A percentile compares a stretch with the other conserved stretches of the same genome.
phyloP scores from a whole-genome alignment of 192 early-diverging fungal genomes.

The Podila minutissima region DNA sequence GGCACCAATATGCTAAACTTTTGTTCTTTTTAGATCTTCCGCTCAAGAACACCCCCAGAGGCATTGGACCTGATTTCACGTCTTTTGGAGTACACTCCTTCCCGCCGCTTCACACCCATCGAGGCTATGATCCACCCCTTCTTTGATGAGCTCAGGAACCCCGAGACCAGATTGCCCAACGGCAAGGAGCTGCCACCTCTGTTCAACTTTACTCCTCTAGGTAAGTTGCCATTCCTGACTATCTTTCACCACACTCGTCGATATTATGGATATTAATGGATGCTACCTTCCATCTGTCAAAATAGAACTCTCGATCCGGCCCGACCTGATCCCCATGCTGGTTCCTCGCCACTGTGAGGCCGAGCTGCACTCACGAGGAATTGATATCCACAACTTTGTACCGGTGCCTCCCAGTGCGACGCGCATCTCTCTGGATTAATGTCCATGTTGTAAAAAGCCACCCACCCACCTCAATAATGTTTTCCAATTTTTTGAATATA shows the following conservation, averaged over 20 bases:
- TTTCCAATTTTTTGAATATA: no score
- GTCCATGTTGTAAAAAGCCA: no score
- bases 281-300: conserved; percentile 1
- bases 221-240: conserved; percentile 48
- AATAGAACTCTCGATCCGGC: conserved; percentile 87
- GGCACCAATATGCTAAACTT: no score
- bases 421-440: conserved; percentile 59
- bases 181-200: conserved; percentile 87
- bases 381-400: conserved; percentile 79
- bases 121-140: conserved; percentile 95
- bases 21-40: conserved; percentile 73
- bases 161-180: conserved; percentile 82
- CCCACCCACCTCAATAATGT: no score
- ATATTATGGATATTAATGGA: neutral
- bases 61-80: conserved; percentile 87
- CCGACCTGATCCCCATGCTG: conserved; percentile 78
- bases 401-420: conserved; percentile 62
- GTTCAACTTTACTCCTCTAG: conserved; percentile 89
- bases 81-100: conserved; percentile 93
- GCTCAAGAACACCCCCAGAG: conserved; percentile 82
- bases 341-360: conserved; percentile 85
- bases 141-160: conserved; percentile 96
- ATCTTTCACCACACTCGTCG: neutral
- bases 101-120: conserved; percentile 81
- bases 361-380: conserved; percentile 70